Evolutionary conservation across 192 early-diverging fungal species (phyloP).

Genomic region (Coemansia sp.): DNA sequence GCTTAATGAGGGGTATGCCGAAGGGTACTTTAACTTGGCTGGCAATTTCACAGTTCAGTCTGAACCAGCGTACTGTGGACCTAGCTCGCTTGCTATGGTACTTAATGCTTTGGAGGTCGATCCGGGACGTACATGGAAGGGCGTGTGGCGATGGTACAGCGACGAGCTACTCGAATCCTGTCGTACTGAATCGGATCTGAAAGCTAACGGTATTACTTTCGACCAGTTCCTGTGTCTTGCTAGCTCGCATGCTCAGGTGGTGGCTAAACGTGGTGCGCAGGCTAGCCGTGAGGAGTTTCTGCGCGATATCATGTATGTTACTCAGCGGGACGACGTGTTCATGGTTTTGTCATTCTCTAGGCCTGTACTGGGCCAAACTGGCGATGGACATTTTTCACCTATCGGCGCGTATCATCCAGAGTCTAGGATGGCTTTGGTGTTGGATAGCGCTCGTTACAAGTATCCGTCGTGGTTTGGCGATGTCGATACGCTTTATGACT

Average conservation of each 20-base stretch:
- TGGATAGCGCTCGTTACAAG: conserved; percentile 91
- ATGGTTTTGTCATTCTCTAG: conserved; percentile 91
- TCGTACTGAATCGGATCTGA: conserved; percentile 70
- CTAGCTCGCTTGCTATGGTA: conserved; percentile 90
- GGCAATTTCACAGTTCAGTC: conserved; percentile 92
- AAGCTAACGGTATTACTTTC: conserved; percentile 85
- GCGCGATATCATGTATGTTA: conserved; percentile 69
- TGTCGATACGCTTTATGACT: conserved; percentile 73
- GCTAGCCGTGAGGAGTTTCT: conserved; percentile 77
- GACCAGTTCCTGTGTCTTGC: conserved; percentile 89
- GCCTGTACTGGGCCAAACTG: conserved; percentile 78
- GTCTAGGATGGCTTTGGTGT: conserved; percentile 74
- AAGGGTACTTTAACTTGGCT: conserved; percentile 84
- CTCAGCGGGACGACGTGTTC: conserved; percentile 70
- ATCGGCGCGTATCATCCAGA: conserved; percentile 81
- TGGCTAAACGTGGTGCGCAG: conserved; percentile 70
- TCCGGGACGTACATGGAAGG: conserved; percentile 87
- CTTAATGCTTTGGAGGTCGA: conserved; percentile 93
- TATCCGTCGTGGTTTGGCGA: conserved; percentile 88
- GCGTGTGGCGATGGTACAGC: conserved; percentile 89
- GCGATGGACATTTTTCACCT: conserved; percentile 94
- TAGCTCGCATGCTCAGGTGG: conserved; percentile 81
- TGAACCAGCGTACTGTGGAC: conserved; percentile 89
- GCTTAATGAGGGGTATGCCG: conserved; percentile 74
- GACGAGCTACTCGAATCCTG: conserved; percentile 79